A percentile compares a stretch with the other conserved stretches of the same genome.
Evolutionary conservation across 371 early-diverging fungal genomes (phyloP).

Genomic region (Lichtheimia hyalospora): DNA sequence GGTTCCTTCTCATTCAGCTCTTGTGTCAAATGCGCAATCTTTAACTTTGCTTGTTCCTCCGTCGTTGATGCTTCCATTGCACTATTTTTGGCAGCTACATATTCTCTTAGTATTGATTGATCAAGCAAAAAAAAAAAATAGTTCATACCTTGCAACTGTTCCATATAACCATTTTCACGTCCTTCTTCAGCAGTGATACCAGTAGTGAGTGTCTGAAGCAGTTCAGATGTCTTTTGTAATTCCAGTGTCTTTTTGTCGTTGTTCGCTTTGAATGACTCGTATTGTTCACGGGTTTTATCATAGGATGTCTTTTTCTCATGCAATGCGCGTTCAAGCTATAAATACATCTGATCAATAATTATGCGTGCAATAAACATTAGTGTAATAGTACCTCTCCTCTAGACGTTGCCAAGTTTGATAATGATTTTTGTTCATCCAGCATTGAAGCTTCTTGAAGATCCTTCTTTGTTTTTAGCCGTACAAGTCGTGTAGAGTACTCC

Average conservation of each 20-base stretch:
- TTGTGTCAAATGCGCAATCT: conserved; percentile 63
- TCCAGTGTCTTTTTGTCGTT: conserved; percentile 68
- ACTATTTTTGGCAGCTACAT: conserved; percentile 59
- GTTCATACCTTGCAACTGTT: conserved; percentile 76
- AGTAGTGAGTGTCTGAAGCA: conserved; percentile 90
- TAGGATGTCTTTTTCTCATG: conserved; percentile 52
- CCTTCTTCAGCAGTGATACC: conserved; percentile 91
- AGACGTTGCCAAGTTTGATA: conserved; percentile 29
- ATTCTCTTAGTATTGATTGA: background rate
- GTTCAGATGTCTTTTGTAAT: conserved; percentile 75
- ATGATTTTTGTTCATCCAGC: conserved; percentile 69
- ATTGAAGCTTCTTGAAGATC: conserved; percentile 74
- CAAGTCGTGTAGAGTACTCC: conserved; percentile 74
- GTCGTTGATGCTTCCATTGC: conserved; percentile 58
- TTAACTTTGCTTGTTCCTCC: conserved; percentile 74
- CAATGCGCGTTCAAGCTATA: conserved; percentile 52
- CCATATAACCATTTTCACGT: conserved; percentile 91
- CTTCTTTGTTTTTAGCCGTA: conserved; percentile 76
- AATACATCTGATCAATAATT: background rate
- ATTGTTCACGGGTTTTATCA: conserved; percentile 53
- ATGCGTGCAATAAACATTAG: too few relatives aligned
- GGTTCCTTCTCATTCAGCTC: conserved; percentile 63
- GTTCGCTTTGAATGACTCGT: conserved; percentile 56
- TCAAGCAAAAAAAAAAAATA: background rate
- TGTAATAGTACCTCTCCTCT: conserved; percentile 46